Conservation (phyloP, 2,329 filamentous ascomycete species). For the Aspergillus tubingensis region DNA sequence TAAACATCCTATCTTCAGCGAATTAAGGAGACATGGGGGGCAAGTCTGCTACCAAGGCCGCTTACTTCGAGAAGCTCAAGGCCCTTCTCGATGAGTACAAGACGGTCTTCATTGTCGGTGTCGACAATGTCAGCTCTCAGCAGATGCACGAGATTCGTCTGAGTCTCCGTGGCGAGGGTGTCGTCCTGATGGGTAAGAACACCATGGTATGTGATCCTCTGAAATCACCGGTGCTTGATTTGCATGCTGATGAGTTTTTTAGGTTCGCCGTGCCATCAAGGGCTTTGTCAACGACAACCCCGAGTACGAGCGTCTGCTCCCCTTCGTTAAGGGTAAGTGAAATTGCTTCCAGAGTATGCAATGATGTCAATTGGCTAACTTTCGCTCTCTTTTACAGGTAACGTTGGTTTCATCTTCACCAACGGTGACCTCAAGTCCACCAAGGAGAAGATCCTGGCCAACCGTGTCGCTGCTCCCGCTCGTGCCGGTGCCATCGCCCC, state of each 20-base stretch:
- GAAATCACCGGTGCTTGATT: not conserved
- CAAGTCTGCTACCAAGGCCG: conserved; percentile 91
- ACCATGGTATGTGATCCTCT: conserved; percentile 74
- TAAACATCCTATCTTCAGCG: conserved; percentile 97
- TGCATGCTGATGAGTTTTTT: conserved; percentile 14
- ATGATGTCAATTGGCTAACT: conserved; percentile 9
- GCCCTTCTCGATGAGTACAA: conserved; percentile 92
- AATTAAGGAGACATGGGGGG: conserved; percentile 97
- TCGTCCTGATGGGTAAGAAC: conserved; percentile 99
- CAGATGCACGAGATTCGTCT: conserved; percentile 99
- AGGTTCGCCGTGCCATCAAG: conserved; percentile 96
- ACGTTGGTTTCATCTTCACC: conserved; percentile 99
- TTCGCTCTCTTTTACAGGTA: conserved; percentile 55
- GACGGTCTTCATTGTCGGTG: conserved; percentile 94
- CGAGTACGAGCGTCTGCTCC: conserved; percentile 97
- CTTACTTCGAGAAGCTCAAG: conserved; percentile 99
- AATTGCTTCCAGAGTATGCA: not conserved
- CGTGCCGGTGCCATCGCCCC: conserved; percentile 97
- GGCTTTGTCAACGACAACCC: conserved; percentile 87
- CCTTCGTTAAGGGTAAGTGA: conserved; percentile 75
- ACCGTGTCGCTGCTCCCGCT: conserved; percentile 96
- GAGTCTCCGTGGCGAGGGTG: conserved; percentile 83
- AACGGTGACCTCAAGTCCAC: conserved; percentile 89
- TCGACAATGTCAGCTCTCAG: conserved; percentile 99
- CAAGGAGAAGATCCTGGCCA: conserved; percentile 91